These are phyloP conservation scores for Canariomyces notabilis DNA, from an alignment of 2,329 filamentous ascomycete genomes.

Conservation along the genomic window DNA sequence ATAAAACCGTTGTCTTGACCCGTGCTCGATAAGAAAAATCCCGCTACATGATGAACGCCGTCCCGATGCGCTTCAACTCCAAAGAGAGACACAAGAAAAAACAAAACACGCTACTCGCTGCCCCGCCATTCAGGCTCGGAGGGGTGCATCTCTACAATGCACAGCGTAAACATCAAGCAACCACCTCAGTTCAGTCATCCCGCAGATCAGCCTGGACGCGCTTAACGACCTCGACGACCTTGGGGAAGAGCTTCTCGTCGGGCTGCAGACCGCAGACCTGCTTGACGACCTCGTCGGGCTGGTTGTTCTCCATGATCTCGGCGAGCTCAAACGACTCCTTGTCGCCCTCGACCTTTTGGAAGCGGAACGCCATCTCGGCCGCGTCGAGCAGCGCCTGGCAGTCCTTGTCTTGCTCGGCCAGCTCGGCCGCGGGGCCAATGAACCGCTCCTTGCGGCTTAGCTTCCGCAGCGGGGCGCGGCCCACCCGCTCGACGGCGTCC, in stretches of 20 bases:
- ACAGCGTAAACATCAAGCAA: slow-evolving; percentile 10
- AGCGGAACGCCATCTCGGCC: slow-evolving; percentile 87
- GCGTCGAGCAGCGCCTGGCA: slow-evolving; percentile 72
- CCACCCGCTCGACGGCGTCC: slow-evolving; percentile 91
- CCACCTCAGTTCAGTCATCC: slow-evolving; percentile 22
- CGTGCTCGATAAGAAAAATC: too few relatives aligned
- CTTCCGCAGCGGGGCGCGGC: slow-evolving; percentile 90
- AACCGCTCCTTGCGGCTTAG: slow-evolving; percentile 93
- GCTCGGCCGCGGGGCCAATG: slow-evolving; percentile 82
- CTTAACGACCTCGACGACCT: slow-evolving; percentile 72
- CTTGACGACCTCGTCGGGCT: slow-evolving; percentile 67
- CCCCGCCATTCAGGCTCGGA: background rate
- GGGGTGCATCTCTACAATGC: background rate
- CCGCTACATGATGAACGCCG: slow-evolving; percentile 14
- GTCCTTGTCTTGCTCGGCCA: slow-evolving; percentile 73
- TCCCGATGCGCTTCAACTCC: slow-evolving; percentile 7
- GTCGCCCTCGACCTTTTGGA: slow-evolving; percentile 90
- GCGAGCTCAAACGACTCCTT: slow-evolving; percentile 84
- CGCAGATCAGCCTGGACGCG: slow-evolving; percentile 66
- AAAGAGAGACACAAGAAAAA: background rate
- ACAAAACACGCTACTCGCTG: slow-evolving; percentile 4
- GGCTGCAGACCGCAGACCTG: slow-evolving; percentile 78
- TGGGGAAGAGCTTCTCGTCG: slow-evolving; percentile 69
- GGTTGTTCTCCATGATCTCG: slow-evolving; percentile 72
- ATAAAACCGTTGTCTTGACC: too few relatives aligned